phyloP scores from a whole-genome alignment of 495 filamentous ascomycete species.

The Trichoderma erinaceum region DNA sequence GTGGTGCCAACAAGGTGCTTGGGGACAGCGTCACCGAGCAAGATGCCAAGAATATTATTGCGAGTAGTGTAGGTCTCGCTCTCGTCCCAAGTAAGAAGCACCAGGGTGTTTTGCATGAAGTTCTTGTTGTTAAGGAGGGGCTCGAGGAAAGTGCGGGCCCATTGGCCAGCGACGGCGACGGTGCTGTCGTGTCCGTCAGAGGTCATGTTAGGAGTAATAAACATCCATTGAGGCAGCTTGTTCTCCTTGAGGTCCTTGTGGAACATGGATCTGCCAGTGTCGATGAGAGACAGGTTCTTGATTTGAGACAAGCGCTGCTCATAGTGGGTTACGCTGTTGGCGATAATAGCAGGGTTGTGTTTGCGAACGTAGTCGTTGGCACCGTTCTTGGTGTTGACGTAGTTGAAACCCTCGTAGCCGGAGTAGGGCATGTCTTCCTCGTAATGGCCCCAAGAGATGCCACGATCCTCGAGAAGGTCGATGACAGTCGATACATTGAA shows the following conservation, averaged over 20 bases:
- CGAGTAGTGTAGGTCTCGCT: constrained; percentile 47
- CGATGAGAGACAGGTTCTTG: constrained; percentile 54
- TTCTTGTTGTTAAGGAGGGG: constrained; percentile 57
- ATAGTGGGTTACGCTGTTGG: constrained; percentile 51
- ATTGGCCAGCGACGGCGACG: constrained; percentile 54
- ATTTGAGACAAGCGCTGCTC: constrained; percentile 50
- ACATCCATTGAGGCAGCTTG: constrained; percentile 63
- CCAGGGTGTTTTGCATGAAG: constrained; percentile 63
- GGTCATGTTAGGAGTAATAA: constrained; percentile 70
- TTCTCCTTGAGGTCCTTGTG: constrained; percentile 50
- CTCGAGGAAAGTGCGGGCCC: constrained; percentile 52
- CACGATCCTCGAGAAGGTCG: constrained; percentile 62
- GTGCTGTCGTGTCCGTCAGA: constrained; percentile 61
- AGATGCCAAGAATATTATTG: constrained; percentile 34
- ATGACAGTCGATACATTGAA: constrained; percentile 61
- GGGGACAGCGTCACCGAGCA: constrained; percentile 62
- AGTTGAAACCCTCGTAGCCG: constrained; percentile 53
- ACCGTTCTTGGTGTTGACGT: constrained; percentile 44
- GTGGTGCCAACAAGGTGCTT: constrained; percentile 50
- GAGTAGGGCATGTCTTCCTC: constrained; percentile 64
- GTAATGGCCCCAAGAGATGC: constrained; percentile 64
- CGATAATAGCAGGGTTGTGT: constrained; percentile 62
- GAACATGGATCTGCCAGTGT: constrained; percentile 32
- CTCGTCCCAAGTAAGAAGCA: constrained; percentile 67
- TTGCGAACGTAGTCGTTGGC: constrained; percentile 70